phyloP scores from a whole-genome alignment of 768 basidiomycete genomes.

The Collybia sp. region DNA sequence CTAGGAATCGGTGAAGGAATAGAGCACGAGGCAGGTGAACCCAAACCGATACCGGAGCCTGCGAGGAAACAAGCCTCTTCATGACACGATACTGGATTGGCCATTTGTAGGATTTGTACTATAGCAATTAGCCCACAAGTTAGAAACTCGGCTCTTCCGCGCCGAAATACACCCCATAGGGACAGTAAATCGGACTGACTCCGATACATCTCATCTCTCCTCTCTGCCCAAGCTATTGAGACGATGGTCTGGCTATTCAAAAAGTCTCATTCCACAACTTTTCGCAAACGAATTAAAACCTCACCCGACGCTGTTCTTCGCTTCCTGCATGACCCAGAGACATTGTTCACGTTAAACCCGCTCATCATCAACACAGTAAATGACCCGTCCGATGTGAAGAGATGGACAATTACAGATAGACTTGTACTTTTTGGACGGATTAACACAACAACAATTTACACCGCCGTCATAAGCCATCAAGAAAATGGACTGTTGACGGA shows the following conservation, averaged over 20 bases:
- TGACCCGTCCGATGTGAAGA: slow-evolving; percentile 17
- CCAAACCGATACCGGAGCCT: background rate
- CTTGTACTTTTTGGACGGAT: slow-evolving; percentile 20
- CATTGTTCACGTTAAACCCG: slow-evolving; percentile 23
- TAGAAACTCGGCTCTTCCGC: background rate
- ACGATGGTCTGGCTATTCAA: slow-evolving; percentile 27
- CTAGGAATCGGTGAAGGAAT: slow-evolving; percentile 43
- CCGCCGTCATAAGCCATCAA: slow-evolving; percentile 10
- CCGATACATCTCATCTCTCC: no score
- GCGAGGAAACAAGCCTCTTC: background rate
- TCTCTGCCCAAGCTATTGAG: no score
- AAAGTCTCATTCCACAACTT: slow-evolving; percentile 17
- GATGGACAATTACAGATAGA: slow-evolving; percentile 25
- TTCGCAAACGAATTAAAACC: slow-evolving; percentile 18
- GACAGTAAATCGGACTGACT: no score
- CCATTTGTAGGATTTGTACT: background rate
- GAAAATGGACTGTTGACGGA: slow-evolving; percentile 20
- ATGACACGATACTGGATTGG: background rate
- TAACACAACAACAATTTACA: slow-evolving; percentile 21
- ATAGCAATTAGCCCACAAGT: no score
- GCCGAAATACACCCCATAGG: background rate
- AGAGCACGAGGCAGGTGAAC: slow-evolving; percentile 22
- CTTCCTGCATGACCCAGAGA: slow-evolving; percentile 27
- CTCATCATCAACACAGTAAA: slow-evolving; percentile 18
- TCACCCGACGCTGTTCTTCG: slow-evolving; percentile 15